Conservation (phyloP, 208 protist species). For the Crithidia fasciculata region DNA sequence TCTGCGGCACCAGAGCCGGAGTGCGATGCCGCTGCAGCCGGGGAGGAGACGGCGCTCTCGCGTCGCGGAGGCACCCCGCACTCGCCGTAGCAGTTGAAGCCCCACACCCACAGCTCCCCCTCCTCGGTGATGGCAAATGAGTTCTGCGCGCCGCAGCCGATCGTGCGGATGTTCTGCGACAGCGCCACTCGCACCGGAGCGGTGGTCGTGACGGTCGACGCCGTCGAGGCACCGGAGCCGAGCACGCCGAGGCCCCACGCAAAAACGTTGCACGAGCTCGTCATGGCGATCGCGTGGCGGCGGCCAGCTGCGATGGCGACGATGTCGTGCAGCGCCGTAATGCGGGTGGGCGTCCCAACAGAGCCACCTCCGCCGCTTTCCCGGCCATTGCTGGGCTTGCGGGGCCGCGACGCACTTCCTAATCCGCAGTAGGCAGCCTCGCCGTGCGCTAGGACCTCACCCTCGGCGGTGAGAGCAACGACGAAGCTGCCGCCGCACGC, state of each 20-base stretch:
- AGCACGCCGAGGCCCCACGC: conserved; percentile 66
- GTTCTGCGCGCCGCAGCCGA: conserved; percentile 73
- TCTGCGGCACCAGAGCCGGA: not conserved
- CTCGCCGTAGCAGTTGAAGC: conserved; percentile 55
- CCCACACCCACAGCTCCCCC: conserved; percentile 81
- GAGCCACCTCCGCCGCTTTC: not conserved
- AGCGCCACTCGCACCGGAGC: conserved; percentile 57
- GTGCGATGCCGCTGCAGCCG: not conserved
- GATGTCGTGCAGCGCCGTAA: conserved; percentile 42
- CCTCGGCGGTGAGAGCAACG: conserved; percentile 56
- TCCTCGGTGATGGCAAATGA: conserved; percentile 69
- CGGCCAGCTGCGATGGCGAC: conserved; percentile 59
- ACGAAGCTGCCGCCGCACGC: conserved; percentile 80
- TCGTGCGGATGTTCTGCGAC: conserved; percentile 46
- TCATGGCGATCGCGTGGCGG: conserved; percentile 72
- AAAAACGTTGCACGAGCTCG: conserved; percentile 53
- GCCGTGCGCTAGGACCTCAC: conserved; percentile 67
- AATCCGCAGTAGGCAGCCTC: conserved; percentile 66
- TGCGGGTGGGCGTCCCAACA: conserved; percentile 26
- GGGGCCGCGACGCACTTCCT: conserved; percentile 3
- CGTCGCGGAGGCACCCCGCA: conserved; percentile 42
- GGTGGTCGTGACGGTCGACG: not conserved
- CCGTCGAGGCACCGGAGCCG: conserved; percentile 21
- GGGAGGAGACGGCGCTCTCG: not conserved
- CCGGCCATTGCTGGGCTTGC: not conserved